A percentile compares a stretch with the other conserved stretches of the same genome.
Conservation (phyloP, 2,329 filamentous ascomycete species). For the Zymoseptoria tritici region DNA sequence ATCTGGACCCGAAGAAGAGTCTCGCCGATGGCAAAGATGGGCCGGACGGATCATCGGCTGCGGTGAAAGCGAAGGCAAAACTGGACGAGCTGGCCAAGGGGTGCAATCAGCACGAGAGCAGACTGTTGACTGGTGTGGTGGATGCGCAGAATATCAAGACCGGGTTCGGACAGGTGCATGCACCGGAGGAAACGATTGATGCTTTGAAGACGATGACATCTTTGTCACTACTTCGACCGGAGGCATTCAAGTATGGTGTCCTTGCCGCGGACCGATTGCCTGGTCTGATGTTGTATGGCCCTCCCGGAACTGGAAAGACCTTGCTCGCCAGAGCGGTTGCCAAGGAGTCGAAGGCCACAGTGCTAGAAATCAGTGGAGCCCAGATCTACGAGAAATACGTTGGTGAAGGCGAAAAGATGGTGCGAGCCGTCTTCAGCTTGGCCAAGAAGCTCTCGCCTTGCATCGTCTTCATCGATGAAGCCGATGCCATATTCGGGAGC, state of each 20-base stretch:
- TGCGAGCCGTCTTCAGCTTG: conserved; percentile 81
- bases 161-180: conserved; percentile 82
- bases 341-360: conserved; percentile 58
- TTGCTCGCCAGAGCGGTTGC: conserved; percentile 62
- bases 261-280: conserved; percentile 85
- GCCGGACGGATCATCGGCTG: neutral
- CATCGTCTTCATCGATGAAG: conserved; percentile 95
- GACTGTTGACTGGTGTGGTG: conserved; percentile 72
- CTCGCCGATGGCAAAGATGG: neutral
- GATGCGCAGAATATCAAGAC: conserved; percentile 75
- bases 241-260: conserved; percentile 94
- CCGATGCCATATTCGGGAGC: conserved; percentile 81
- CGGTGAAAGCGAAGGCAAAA: conserved; percentile 5
- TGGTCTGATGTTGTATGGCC: conserved; percentile 91
- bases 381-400: conserved; percentile 96
- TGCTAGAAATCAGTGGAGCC: conserved; percentile 79
- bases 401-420: conserved; percentile 92
- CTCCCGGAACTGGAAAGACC: conserved; percentile 83
- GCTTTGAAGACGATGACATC: conserved; percentile 84
- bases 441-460: conserved; percentile 87
- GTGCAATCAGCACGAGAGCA: conserved; percentile 72
- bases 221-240: conserved; percentile 75
- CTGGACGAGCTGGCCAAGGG: conserved; percentile 47
- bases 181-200: conserved; percentile 72
- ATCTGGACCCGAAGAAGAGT: conserved; percentile 2